These are phyloP conservation scores for Exophiala viscosa DNA, from an alignment of 2,329 filamentous ascomycete genomes.

Conservation along the genomic window DNA sequence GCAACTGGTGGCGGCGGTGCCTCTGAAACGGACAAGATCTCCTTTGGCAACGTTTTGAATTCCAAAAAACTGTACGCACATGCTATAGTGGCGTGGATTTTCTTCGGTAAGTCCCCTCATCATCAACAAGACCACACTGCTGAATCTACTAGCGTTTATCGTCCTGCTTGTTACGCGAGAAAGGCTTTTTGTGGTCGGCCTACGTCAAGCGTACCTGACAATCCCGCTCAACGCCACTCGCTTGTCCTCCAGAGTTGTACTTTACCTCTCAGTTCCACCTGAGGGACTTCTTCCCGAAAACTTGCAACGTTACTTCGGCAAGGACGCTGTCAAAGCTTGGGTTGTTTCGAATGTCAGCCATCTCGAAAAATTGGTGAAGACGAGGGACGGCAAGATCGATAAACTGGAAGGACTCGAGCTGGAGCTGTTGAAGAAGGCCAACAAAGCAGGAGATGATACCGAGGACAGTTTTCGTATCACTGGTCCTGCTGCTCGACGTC, in stretches of 20 bases:
- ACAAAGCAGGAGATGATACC: slow-evolving; percentile 34
- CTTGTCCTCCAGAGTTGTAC: slow-evolving; percentile 81
- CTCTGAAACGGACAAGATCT: slow-evolving; percentile 70
- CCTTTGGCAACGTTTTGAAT: slow-evolving; percentile 69
- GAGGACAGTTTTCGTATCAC: slow-evolving; percentile 1
- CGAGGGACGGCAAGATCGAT: slow-evolving; percentile 73
- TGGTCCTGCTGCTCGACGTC: neutral
- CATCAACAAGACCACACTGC: neutral
- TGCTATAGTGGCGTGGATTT: slow-evolving; percentile 70
- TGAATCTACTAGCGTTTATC: slow-evolving; percentile 54
- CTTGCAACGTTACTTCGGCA: slow-evolving; percentile 75
- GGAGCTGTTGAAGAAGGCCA: slow-evolving; percentile 74
- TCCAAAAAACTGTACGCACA: slow-evolving; percentile 73
- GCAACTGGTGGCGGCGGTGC: slow-evolving; percentile 70
- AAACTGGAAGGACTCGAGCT: slow-evolving; percentile 84
- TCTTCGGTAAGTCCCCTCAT: slow-evolving; percentile 58
- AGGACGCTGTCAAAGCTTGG: slow-evolving; percentile 71
- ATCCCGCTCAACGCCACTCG: slow-evolving; percentile 77
- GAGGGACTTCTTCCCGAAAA: slow-evolving; percentile 70
- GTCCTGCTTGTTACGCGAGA: slow-evolving; percentile 84
- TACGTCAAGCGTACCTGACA: slow-evolving; percentile 86
- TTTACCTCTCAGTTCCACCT: slow-evolving; percentile 80
- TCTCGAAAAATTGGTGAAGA: slow-evolving; percentile 72
- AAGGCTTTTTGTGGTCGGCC: slow-evolving; percentile 82
- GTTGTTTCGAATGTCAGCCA: slow-evolving; percentile 73